phyloP scores from a whole-genome alignment of 2,329 filamentous ascomycete genomes.

The Cucurbitaria berberidis region DNA sequence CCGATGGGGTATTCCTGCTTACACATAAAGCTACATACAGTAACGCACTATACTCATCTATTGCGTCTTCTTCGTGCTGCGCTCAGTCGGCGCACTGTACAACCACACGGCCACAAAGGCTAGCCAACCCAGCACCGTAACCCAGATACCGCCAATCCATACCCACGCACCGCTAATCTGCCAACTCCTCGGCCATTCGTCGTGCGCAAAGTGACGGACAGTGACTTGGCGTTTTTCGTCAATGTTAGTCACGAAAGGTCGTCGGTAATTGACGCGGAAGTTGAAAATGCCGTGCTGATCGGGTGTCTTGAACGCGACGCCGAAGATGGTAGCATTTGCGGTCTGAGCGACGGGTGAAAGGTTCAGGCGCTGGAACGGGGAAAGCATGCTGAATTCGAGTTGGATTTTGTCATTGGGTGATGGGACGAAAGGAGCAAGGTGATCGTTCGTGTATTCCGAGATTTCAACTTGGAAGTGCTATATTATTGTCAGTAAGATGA shows the following conservation, averaged over 20 bases:
- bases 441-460: slow-evolving; percentile 80
- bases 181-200: slow-evolving; percentile 93
- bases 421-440: slow-evolving; percentile 75
- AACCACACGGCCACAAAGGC: slow-evolving; percentile 88
- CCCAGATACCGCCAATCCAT: slow-evolving; percentile 87
- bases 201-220: slow-evolving; percentile 93
- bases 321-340: slow-evolving; percentile 74
- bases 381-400: slow-evolving; percentile 98
- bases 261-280: slow-evolving; percentile 96
- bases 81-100: slow-evolving; percentile 69
- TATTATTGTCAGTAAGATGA: slow-evolving; percentile 14
- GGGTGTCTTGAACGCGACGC: slow-evolving; percentile 77
- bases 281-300: slow-evolving; percentile 99
- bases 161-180: slow-evolving; percentile 91
- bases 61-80: slow-evolving; percentile 58
- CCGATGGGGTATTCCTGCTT: slow-evolving; percentile 10
- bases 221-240: slow-evolving; percentile 96
- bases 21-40: slow-evolving; percentile 2
- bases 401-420: slow-evolving; percentile 77
- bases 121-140: slow-evolving; percentile 83
- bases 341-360: slow-evolving; percentile 66
- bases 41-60: slow-evolving; percentile 18
- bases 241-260: slow-evolving; percentile 84
- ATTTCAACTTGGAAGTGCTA: slow-evolving; percentile 87
- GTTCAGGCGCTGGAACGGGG: slow-evolving; percentile 89